A percentile compares a stretch with the other conserved stretches of the same genome.
These are phyloP conservation scores for Pythium rhizo-oryzae DNA, from an alignment of 352 stramenopile species.

Conservation along the genomic window DNA sequence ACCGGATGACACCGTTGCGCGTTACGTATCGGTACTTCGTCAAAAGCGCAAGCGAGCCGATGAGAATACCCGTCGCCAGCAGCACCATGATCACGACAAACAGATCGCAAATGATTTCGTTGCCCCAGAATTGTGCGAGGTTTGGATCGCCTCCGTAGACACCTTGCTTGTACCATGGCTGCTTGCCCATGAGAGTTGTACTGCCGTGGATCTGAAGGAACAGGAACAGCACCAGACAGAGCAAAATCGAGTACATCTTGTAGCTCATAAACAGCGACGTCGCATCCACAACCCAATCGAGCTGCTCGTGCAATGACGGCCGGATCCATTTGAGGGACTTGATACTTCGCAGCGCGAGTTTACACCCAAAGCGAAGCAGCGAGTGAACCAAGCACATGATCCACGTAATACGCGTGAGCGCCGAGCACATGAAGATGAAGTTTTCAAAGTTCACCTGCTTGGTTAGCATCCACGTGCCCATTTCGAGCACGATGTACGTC, in stretches of 20 bases:
- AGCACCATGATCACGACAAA: constrained; percentile 33
- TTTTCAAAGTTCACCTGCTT: constrained; percentile 22
- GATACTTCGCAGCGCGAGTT: constrained; percentile 1
- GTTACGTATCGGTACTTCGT: constrained; percentile 31
- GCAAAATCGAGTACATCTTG: constrained; percentile 42
- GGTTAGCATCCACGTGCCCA: constrained; percentile 23
- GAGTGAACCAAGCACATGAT: constrained; percentile 23
- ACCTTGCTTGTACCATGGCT: constrained; percentile 26
- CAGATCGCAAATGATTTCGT: constrained; percentile 46
- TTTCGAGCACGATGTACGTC: constrained; percentile 15
- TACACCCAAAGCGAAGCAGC: constrained; percentile 1
- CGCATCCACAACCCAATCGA: constrained; percentile 22
- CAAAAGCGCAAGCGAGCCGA: constrained; percentile 26
- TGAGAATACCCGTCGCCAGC: constrained; percentile 14
- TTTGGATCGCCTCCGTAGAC: constrained; percentile 34
- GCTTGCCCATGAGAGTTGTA: constrained; percentile 36
- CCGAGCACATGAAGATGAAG: constrained; percentile 24
- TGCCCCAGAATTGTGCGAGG: constrained; percentile 40
- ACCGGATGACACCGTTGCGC: constrained; percentile 31
- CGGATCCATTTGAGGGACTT: constrained; percentile 3
- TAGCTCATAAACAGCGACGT: constrained; percentile 32
- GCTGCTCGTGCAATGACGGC: background rate
- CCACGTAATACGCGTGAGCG: constrained; percentile 18
- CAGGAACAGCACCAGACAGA: constrained; percentile 32
- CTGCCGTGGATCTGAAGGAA: constrained; percentile 30